Conservation (phyloP, 805 yeast species). For the Candida maltosa region DNA sequence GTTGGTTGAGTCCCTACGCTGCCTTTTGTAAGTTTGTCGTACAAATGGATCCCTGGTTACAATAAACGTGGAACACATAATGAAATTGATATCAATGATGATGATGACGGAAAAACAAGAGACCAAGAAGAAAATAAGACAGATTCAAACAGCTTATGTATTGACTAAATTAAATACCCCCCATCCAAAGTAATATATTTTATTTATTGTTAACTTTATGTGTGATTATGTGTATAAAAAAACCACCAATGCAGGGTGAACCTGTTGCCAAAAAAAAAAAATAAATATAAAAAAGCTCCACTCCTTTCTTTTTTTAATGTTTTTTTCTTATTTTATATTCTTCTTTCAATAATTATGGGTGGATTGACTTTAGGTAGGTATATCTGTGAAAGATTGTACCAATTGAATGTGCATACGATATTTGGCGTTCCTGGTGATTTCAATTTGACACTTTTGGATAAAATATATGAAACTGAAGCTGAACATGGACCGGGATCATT, state of each 20-base stretch:
- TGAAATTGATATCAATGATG: slow-evolving; percentile 7
- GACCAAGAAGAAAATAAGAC: no score
- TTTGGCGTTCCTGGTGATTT: slow-evolving; percentile 43
- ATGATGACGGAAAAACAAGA: no score
- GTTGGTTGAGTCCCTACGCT: no score
- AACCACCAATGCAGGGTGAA: no score
- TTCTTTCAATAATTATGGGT: slow-evolving; percentile 17
- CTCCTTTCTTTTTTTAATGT: neutral
- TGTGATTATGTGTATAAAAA: no score
- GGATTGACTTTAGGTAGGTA: slow-evolving; percentile 36
- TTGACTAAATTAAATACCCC: no score
- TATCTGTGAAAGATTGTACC: slow-evolving; percentile 38
- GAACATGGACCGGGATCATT: slow-evolving; percentile 13
- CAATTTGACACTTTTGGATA: slow-evolving; percentile 36
- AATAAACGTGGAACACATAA: neutral
- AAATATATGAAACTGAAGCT: slow-evolving; percentile 36
- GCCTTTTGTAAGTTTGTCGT: slow-evolving; percentile 12
- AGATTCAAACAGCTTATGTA: no score
- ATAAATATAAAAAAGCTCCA: no score
- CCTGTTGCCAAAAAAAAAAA: no score
- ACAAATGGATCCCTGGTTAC: slow-evolving; percentile 10
- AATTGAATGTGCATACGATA: slow-evolving; percentile 32
- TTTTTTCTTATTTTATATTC: neutral
- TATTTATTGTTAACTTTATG: no score
- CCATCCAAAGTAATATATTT: no score